Evolutionary conservation across 176 grass and related monocot genomes (phyloP).

Genomic region (Carex myosuroides): DNA sequence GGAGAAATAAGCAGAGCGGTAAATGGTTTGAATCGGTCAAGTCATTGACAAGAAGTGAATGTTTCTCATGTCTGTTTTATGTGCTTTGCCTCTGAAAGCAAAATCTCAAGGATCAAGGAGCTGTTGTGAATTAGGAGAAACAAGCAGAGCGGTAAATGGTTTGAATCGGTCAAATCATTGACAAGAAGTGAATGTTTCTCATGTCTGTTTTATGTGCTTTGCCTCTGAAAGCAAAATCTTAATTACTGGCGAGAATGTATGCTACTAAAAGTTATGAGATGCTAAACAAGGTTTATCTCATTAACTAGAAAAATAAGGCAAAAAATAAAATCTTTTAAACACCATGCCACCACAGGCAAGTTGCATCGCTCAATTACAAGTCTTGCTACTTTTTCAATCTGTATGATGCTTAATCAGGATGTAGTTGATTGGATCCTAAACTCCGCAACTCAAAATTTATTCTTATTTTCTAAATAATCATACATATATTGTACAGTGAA

Average conservation of each 20-base stretch:
- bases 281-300: not conserved
- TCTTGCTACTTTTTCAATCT: not conserved
- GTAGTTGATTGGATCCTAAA: not conserved
- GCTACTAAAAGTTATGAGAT: not conserved
- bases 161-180: not conserved
- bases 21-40: not conserved
- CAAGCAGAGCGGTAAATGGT: slow-evolving; percentile 5
- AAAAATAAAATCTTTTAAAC: not conserved
- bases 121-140: not conserved
- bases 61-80: not conserved
- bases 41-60: not conserved
- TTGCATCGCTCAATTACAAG: not conserved
- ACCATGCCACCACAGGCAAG: not conserved
- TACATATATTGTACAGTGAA: not conserved
- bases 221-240: not conserved
- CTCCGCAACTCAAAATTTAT: too few relatives aligned
- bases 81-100: not conserved
- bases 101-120: not conserved
- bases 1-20: not conserved
- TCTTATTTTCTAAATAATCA: not conserved
- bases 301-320: not conserved
- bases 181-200: not conserved
- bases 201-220: not conserved
- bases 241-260: not conserved
- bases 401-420: not conserved